phyloP scores from a whole-genome alignment of 1,139 yeast species.

The Suhomyces atakaporum region DNA sequence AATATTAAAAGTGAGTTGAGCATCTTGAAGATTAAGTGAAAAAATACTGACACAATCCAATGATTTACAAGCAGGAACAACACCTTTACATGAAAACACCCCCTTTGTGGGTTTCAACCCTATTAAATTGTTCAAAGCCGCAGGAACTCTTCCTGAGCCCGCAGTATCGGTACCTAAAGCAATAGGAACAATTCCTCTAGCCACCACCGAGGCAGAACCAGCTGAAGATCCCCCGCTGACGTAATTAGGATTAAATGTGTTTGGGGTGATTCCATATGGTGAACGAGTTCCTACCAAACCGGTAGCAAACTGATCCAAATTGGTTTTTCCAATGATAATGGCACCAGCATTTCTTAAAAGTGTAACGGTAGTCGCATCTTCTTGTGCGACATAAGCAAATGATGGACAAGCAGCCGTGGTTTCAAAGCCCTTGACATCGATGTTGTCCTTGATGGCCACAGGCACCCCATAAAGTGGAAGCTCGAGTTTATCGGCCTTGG shows the following conservation, averaged over 20 bases:
- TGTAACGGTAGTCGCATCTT: constrained; percentile 74
- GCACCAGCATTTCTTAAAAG: constrained; percentile 83
- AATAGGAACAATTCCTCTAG: constrained; percentile 84
- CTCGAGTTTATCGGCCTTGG: constrained; percentile 51
- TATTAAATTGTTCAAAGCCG: constrained; percentile 86
- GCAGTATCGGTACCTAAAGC: constrained; percentile 97
- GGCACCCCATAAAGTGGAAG: constrained; percentile 89
- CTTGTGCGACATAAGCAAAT: constrained; percentile 62
- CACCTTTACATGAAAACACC: constrained; percentile 79
- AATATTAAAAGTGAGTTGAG: constrained; percentile 70
- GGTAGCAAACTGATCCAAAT: constrained; percentile 94
- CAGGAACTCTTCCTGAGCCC: constrained; percentile 98
- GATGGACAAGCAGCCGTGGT: constrained; percentile 98
- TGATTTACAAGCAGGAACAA: constrained; percentile 96
- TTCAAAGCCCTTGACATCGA: constrained; percentile 76
- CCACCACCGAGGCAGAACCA: constrained; percentile 92
- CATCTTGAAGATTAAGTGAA: constrained; percentile 75
- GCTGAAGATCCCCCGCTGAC: constrained; percentile 95
- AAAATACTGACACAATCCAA: constrained; percentile 90
- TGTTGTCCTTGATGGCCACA: constrained; percentile 90
- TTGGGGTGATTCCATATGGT: constrained; percentile 87
- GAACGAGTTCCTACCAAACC: constrained; percentile 94
- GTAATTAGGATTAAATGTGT: constrained; percentile 71
- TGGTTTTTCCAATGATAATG: constrained; percentile 87
- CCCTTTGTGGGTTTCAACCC: constrained; percentile 95